Evolutionary conservation across 345 rosid genomes (phyloP).

Genomic region (Eutrema yunnanense): DNA sequence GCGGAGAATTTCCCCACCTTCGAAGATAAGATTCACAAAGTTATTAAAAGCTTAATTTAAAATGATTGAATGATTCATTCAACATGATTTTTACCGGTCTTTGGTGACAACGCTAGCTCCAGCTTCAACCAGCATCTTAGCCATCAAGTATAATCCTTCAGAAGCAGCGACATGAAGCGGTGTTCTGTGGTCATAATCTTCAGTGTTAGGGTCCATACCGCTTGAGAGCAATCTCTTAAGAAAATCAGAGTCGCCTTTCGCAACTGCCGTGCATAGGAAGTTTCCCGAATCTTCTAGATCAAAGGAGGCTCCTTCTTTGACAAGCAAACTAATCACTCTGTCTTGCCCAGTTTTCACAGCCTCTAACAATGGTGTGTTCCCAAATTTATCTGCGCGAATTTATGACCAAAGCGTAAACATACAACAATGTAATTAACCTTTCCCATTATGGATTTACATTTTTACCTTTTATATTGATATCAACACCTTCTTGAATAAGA

Average conservation of each 20-base stretch:
- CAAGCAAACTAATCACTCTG: slow-evolving; percentile 52
- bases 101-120: slow-evolving; percentile 71
- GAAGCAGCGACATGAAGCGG: slow-evolving; percentile 94
- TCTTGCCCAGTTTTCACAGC: slow-evolving; percentile 79
- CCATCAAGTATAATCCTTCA: slow-evolving; percentile 72
- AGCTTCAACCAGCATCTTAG: slow-evolving; percentile 67
- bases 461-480: slow-evolving; percentile 69
- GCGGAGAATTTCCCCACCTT: slow-evolving; percentile 90
- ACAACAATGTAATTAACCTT: not conserved
- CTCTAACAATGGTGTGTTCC: slow-evolving; percentile 80
- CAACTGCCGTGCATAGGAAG: slow-evolving; percentile 61
- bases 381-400: slow-evolving; percentile 61
- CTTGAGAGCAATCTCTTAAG: slow-evolving; percentile 59
- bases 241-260: slow-evolving; percentile 70
- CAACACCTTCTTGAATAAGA: slow-evolving; percentile 59
- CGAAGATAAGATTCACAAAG: not conserved
- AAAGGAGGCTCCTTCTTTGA: slow-evolving; percentile 61
- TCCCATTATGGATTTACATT: not conserved
- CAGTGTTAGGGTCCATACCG: slow-evolving; percentile 79
- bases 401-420: not conserved
- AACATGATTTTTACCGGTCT: slow-evolving; percentile 55
- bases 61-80: not conserved
- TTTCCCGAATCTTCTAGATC: slow-evolving; percentile 68
- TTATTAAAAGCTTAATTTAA: not conserved
- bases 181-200: slow-evolving; percentile 83